A percentile compares a stretch with the other conserved stretches of the same genome.
phyloP scores from a whole-genome alignment of 1,284 basidiomycete genomes.

The Sporisorium exsertum region DNA sequence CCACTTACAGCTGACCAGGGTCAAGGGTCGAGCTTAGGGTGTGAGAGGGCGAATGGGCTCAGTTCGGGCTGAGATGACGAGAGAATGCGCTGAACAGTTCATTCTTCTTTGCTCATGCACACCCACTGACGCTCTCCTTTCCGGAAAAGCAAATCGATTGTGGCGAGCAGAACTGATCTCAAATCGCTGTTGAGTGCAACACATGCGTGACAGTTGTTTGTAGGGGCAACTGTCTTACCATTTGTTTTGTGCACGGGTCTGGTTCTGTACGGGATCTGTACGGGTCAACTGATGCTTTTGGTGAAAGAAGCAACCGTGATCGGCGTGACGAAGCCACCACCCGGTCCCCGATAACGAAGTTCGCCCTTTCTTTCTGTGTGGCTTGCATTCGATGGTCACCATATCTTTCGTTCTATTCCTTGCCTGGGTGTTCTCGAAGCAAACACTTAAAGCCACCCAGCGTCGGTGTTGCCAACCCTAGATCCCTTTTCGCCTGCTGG shows the following conservation, averaged over 20 bases:
- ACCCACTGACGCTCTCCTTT: neutral
- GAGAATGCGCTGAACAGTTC: neutral
- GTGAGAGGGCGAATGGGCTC: constrained; percentile 7
- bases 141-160: neutral
- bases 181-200: no score
- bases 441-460: neutral
- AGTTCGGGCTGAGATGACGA: constrained; percentile 11
- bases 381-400: constrained; percentile 5
- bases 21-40: no score
- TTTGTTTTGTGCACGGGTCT: no score
- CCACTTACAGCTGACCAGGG: no score
- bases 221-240: no score
- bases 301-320: no score
- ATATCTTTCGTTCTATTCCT: constrained; percentile 1
- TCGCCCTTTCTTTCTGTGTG: constrained; percentile 14
- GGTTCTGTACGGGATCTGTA: no score
- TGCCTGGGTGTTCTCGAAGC: constrained; percentile 11
- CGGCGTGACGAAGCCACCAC: neutral
- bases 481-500: neutral
- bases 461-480: no score
- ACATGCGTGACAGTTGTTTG: no score
- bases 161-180: no score
- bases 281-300: no score
- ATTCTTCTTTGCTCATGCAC: neutral
- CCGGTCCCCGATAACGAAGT: constrained; percentile 11